Evolutionary conservation across 169 alveolate genomes (phyloP), one percentile per base, ranked within the genome.

Genomic region (Plasmodium coatneyi): DNA sequence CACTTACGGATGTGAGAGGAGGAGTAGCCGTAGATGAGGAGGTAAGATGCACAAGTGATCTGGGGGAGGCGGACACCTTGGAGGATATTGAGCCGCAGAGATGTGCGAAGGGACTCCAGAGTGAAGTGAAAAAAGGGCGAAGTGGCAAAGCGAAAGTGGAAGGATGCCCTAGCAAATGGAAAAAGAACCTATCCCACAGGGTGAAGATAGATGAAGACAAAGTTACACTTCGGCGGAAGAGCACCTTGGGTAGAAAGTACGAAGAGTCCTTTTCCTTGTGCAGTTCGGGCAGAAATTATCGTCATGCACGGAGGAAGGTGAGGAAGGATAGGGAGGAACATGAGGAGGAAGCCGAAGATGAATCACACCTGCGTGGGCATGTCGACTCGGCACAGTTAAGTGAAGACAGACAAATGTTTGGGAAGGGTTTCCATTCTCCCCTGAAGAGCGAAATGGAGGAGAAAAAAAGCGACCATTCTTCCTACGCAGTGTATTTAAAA

Each of bases 401-500:
- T 4, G 22, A 1, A 3, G 70, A 34, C 22, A 14, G 25, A 76
- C 6, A 16, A 9, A 1, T 12, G 25, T 5, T 16, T 0, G n/a
- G 71, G 76, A 39, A 43, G 16, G 25, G 60, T 25, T n/a, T 82
- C 41, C 34, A 14, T 22, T n/a, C 43, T 34, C 19, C 25, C 0
- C 3, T 70, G 30, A 25, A 5, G 56, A 83, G 16, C 43, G 76
- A 22, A 74, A 71, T 25, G 52, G 3, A 22, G 7, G 49, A 74
- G 14, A 74, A 41, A 74, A 74, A 84, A 30, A 49, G 66, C 16
- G 74, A 74, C 54, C 30, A 32, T 9, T 76, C 81, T 22, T 34
- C 82, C 56, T 78, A 87, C 71, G 28, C 89, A 5, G 30, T 16
- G n/a, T 56, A 84, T 74, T 49, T 84, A 5, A 84, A 49, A 10